Percentiles rank a stretch among this genome's conserved stretches.
phyloP scores from a whole-genome alignment of 768 basidiomycete species.

The Nidularia pulvinata region DNA sequence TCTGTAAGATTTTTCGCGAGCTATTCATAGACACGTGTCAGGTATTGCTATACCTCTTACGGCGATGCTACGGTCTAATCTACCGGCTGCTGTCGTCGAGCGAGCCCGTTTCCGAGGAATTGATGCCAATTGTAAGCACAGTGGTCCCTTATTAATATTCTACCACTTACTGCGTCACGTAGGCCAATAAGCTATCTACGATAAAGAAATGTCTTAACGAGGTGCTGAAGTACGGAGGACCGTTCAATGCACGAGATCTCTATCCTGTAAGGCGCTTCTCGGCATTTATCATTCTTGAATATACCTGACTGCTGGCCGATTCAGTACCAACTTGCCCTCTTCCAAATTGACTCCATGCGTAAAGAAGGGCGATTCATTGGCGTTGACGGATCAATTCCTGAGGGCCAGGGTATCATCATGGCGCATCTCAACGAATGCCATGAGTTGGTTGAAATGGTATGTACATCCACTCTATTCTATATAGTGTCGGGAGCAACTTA shows the following conservation, averaged over 20 bases:
- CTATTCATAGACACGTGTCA: constrained; percentile 19
- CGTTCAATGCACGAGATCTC: constrained; percentile 88
- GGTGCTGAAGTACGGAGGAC: constrained; percentile 93
- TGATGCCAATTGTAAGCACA: constrained; percentile 84
- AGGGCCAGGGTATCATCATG: constrained; percentile 96
- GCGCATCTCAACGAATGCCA: constrained; percentile 97
- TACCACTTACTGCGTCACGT: neutral
- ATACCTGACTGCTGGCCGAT: neutral
- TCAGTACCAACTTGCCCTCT: constrained; percentile 91
- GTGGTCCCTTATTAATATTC: neutral
- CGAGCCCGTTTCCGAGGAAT: constrained; percentile 96
- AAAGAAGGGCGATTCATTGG: constrained; percentile 95
- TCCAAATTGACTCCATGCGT: constrained; percentile 93
- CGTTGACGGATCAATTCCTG: constrained; percentile 86
- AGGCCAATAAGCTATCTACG: constrained; percentile 97
- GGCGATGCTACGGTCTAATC: constrained; percentile 96
- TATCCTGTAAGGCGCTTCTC: constrained; percentile 65
- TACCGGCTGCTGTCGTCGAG: constrained; percentile 92
- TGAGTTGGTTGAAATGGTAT: constrained; percentile 92
- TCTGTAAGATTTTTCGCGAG: neutral
- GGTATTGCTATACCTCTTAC: constrained; percentile 91
- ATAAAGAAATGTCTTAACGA: constrained; percentile 98
- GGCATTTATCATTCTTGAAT: neutral
- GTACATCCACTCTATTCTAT: constrained; percentile 9
- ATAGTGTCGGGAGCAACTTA: neutral